Evolutionary conservation across 306 rosid genomes (phyloP).

Genomic region (Vigna angularis): DNA sequence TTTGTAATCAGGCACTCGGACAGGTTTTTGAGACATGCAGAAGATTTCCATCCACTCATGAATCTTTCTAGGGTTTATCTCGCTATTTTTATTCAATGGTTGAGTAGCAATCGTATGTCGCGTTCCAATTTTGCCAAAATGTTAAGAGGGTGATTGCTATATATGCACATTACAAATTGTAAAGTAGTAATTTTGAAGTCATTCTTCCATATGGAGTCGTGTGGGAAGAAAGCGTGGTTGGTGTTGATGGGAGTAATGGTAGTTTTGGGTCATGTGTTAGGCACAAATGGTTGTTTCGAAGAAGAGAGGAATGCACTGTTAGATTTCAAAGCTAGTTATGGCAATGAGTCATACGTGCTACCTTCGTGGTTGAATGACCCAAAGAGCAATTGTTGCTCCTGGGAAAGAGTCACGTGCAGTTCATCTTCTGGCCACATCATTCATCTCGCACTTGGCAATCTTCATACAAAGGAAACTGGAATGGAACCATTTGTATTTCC

Average conservation of each 20-base stretch:
- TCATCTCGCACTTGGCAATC: background rate
- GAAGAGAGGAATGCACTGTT: background rate
- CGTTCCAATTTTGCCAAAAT: background rate
- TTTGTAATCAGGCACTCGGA: background rate
- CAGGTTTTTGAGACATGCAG: too few relatives aligned
- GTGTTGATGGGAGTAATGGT: background rate
- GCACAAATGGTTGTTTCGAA: background rate
- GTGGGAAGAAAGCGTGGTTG: background rate
- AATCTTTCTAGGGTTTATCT: background rate
- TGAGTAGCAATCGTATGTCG: background rate
- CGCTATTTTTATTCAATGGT: background rate
- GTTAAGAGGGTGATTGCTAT: background rate
- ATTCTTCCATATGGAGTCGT: background rate
- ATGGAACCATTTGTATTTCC: too few relatives aligned
- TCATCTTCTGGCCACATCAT: background rate
- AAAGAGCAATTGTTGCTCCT: slow-evolving; percentile 7
- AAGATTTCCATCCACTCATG: background rate
- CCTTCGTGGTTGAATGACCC: slow-evolving; percentile 5
- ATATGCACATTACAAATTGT: background rate
- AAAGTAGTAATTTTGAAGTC: background rate
- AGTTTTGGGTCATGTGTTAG: background rate
- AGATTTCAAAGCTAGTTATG: slow-evolving; percentile 4
- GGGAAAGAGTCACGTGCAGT: slow-evolving; percentile 10
- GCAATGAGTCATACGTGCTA: background rate
- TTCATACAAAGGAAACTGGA: background rate